These are phyloP conservation scores for Boletus holoroseus DNA, from an alignment of 1,284 basidiomycete genomes.

Conservation along the genomic window DNA sequence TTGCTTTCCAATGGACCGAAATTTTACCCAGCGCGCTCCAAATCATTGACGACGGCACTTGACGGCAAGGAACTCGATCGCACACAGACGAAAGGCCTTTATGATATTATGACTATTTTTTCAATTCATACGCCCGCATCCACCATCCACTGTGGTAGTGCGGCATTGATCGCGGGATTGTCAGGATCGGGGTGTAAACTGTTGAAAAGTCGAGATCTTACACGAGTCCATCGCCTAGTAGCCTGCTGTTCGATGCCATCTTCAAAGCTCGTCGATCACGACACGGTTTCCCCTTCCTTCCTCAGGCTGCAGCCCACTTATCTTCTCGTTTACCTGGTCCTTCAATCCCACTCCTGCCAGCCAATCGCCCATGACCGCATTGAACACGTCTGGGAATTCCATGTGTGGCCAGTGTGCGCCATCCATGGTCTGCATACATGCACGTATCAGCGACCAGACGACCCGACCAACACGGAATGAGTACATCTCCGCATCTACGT, in stretches of 20 bases:
- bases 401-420: conserved; percentile 61
- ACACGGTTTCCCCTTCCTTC: not conserved
- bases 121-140: not conserved
- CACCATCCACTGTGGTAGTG: not conserved
- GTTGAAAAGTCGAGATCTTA: not conserved
- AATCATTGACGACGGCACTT: not conserved
- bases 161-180: too few relatives aligned
- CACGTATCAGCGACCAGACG: not conserved
- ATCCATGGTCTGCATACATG: conserved; percentile 36
- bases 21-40: too few relatives aligned
- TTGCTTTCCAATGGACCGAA: not conserved
- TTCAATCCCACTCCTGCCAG: conserved; percentile 20
- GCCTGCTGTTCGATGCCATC: not conserved
- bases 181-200: not conserved
- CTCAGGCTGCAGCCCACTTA: not conserved
- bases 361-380: conserved; percentile 41
- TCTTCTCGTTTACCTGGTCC: not conserved
- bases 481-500: conserved; percentile 3
- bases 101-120: too few relatives aligned
- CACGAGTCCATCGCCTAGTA: not conserved
- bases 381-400: conserved; percentile 49
- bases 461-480: not conserved
- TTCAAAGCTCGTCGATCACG: conserved; percentile 16
- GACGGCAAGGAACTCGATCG: not conserved
- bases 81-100: too few relatives aligned